These are phyloP conservation scores for Myochromella boudieri DNA, from an alignment of 768 basidiomycete genomes.

Conservation along the genomic window DNA sequence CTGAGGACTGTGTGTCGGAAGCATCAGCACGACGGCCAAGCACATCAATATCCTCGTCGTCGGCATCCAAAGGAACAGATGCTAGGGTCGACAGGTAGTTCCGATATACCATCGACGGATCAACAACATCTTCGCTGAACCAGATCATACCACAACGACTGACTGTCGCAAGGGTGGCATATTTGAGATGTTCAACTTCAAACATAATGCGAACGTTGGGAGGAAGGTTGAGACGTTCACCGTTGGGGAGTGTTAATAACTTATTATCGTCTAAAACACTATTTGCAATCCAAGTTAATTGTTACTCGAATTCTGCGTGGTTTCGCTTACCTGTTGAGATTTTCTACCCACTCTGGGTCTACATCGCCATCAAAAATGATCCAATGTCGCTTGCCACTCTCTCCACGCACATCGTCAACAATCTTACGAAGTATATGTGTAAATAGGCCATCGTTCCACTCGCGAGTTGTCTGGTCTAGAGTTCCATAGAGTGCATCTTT, in stretches of 20 bases:
- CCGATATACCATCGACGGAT: conserved; percentile 87
- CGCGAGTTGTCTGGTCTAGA: conserved; percentile 93
- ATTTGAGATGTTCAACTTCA: conserved; percentile 96
- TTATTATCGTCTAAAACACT: conserved; percentile 99
- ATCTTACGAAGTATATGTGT: conserved; percentile 97
- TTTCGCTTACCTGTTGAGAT: conserved; percentile 84
- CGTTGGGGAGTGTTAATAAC: conserved; percentile 93
- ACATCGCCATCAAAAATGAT: conserved; percentile 99
- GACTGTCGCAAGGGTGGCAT: conserved; percentile 96
- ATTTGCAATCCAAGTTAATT: conserved; percentile 9
- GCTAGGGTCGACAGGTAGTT: conserved; percentile 83
- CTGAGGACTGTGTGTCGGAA: conserved; percentile 51
- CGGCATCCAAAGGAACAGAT: conserved; percentile 76
- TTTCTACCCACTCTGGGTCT: conserved; percentile 99
- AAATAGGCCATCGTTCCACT: conserved; percentile 99
- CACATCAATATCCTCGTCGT: conserved; percentile 80
- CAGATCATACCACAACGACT: conserved; percentile 99
- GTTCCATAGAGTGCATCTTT: conserved; percentile 98
- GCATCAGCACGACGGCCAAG: conserved; percentile 60
- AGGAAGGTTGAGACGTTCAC: conserved; percentile 95
- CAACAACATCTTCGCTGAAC: conserved; percentile 97
- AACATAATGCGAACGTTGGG: conserved; percentile 99
- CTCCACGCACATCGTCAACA: conserved; percentile 97
- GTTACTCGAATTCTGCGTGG: not conserved
- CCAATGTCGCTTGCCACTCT: conserved; percentile 96